Evolutionary conservation across 2,329 filamentous ascomycete species (phyloP), one percentile per base, ranked within the genome.

Genomic region (Xylariales sp.): DNA sequence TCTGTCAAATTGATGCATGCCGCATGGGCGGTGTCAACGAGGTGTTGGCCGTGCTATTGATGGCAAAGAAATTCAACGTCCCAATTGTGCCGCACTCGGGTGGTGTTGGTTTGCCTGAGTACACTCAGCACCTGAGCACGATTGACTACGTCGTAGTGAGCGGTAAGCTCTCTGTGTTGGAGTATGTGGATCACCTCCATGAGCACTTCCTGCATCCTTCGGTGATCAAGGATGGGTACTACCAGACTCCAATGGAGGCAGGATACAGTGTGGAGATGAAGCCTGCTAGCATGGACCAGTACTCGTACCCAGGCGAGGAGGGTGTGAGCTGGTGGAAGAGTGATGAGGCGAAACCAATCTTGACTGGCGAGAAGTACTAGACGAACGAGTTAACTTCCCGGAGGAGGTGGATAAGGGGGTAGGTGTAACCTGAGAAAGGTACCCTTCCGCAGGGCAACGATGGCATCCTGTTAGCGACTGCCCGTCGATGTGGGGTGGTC

Each of bases 181-280:
- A 96, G 71, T 95, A 90, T 64, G 88, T 95, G 18, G 89, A 95
- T 61, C 88, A 95, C 65, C 67, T 95, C 57, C 90, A 95, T 64
- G 89, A 95, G 74, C 89, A 95, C 68, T 95, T 95, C 62, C 70
- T 88, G 57, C 77, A 95, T 63, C 89, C 89, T 1, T 77, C 81
- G 2, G 76, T 83, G 43, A 88, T 95, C 55, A 80, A 82, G 66
- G 82, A 89, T 51, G 90, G 89, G 4, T 93, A 88, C 65, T 94
- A 94, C 67, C 84, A 86, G 51, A 95, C 90, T 1, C 89, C 90
- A 0, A 82, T 69, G 48, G 82, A 88, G 59, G 75, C 89, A 0
- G 89, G 89, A 0, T 95, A 95, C 64, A 90, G 86, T 57, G 89
- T 95, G 3, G 88, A 95, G 78, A 95, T 95, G 88, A 91, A 87